phyloP scores from a whole-genome alignment of 306 rosid species.

The Cicer bijugum region DNA sequence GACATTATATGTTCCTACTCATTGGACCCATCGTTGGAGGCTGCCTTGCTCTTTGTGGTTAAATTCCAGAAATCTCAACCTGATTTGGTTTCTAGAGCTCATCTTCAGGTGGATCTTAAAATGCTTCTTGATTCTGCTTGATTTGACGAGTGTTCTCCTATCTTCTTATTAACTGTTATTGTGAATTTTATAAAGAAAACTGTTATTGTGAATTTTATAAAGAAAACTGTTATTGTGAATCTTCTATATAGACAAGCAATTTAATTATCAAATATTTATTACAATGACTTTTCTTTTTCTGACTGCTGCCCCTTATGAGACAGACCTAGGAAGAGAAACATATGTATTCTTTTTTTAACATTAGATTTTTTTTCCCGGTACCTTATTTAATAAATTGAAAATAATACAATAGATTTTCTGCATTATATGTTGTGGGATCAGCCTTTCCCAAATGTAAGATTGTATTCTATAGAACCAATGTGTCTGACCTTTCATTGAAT shows the following conservation, averaged over 20 bases:
- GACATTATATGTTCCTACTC: constrained; percentile 73
- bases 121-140: constrained; percentile 30
- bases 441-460: neutral
- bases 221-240: neutral
- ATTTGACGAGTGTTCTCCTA: constrained; percentile 19
- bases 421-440: constrained; percentile 23
- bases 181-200: neutral
- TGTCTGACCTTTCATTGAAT: constrained; percentile 7
- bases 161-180: constrained; percentile 17
- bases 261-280: constrained; percentile 23
- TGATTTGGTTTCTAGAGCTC: constrained; percentile 94
- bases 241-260: constrained; percentile 25
- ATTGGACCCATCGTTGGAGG: constrained; percentile 74
- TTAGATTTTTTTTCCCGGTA: constrained; percentile 10
- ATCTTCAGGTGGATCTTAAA: constrained; percentile 76
- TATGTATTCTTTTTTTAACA: constrained; percentile 20
- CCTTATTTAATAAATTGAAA: constrained; percentile 17
- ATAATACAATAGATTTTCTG: constrained; percentile 17
- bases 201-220: neutral
- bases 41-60: constrained; percentile 80
- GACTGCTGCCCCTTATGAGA: constrained; percentile 18
- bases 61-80: constrained; percentile 87
- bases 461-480: constrained; percentile 1
- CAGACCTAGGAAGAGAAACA: constrained; percentile 18
- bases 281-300: constrained; percentile 20